Base-by-base conservation (phyloP, 1,139 yeast species). In the Lipomyces yarrowii region DNA sequence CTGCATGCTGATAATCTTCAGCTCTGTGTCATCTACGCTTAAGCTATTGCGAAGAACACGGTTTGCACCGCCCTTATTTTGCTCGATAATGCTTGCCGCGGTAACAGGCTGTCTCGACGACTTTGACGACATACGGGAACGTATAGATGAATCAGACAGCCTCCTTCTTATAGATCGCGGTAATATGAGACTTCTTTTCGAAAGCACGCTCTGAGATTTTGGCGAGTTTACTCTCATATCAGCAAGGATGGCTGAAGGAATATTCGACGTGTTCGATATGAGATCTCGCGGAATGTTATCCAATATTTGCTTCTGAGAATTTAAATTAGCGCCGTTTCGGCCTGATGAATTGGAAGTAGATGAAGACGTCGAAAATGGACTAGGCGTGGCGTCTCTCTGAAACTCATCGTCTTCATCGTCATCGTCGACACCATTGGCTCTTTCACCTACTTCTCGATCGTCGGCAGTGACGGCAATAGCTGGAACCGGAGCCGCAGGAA, bases 1-100 rank as follows among this genome's bases (percentile, higher is more conserved):
- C 67, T 76, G 62, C 69, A 65, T 67, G 39, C 68, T 64, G 7
- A 67, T 52, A 23, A 46, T 39, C 54, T 65, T 61, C n/a, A 67
- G 57, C 37, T 67, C 69, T 23, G 59, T 56, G 51, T 65, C 68
- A 33, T 67, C 69, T n/a, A 60, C 64, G 21, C 62, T 57, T 59
- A 59, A 10, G 46, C 64, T 75, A 76, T 35, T 64, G 46, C 13
- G 58, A 51, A 37, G 69, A 42, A 10, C 71, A 33, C 65, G 72
- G 23, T 60, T 70, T 61, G 69, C 70, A n/a, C 63, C 60, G 23
- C 65, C 68, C 39, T 59, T 58, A 55, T 65, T 59, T 52, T 65
- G 61, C 52, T 67, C 69, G n/a, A 67, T 65, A 32, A 67, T 65
- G 15, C 60, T 59, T 15, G 63, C 63, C 10, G 65, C 69, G 6